Base-by-base conservation (phyloP, 257 asterid genomes). In the Solanum medicagineum region DNA sequence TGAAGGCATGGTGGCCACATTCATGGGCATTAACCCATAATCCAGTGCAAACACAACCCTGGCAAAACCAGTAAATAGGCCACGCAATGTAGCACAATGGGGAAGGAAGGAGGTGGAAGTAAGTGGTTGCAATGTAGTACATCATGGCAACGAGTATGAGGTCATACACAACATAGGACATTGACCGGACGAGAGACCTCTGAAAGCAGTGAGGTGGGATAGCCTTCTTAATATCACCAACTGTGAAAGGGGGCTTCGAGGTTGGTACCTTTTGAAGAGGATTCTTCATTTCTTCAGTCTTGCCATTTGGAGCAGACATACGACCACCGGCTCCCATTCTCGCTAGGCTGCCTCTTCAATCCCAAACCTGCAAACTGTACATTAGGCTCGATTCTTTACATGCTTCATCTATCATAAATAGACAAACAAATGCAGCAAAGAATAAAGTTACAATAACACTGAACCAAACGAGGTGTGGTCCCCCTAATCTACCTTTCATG, bases 1-100 rank as follows among this genome's bases (percentile, higher is more conserved):
- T 93, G 60, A 93, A 93, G 1, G 97, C 95, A 29, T 92, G 97
- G 89, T 93, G 97, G 53, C 97, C 95, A 75, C 97, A 93, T 85
- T 93, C 97, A 12, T 93, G 97, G 12, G 95, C 95, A 1, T 91
- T 87, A 55, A 93, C 96, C 96, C 96, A 93, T 16, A 93, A 85
- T 7, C 96, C 96, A 9, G 96, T 93, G 89, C 91, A 87, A 19
- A 93, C 92, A 24, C 94, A 93, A 29, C 96, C 96, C 84, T 91
- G 93, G 17, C 88, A 49, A 32, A 85, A 82, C 93, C 96, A 91
- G 74, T 91, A 93, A 22, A 86, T 29, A 2, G 92, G 90, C 97
- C 97, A 93, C 1, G 92, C 93, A 10, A 90, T 29, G 90, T 86
- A 87, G 85, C 81, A 24, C 83, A 36, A 86, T 3, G 95, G 92